A percentile compares a stretch with the other conserved stretches of the same genome.
Evolutionary conservation across 1,284 basidiomycete genomes (phyloP).

Genomic region (Inonotus obliquus): DNA sequence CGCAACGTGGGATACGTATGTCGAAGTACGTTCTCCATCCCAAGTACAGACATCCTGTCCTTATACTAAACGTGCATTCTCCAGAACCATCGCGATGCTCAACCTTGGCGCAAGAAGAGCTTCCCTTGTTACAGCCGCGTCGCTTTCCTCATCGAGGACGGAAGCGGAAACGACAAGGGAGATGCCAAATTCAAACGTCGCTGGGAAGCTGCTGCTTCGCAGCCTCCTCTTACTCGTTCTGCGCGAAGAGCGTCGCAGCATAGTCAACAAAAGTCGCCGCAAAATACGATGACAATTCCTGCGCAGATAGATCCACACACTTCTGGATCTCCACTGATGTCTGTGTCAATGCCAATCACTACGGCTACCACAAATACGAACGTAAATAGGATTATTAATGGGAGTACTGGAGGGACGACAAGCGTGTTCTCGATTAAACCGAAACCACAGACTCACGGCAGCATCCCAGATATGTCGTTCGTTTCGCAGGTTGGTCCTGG

Average conservation of each 20-base stretch:
- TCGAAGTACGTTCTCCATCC: background rate
- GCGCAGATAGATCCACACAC: too few relatives aligned
- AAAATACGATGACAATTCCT: too few relatives aligned
- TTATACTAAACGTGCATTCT: background rate
- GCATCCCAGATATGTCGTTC: background rate
- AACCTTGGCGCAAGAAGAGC: slow-evolving; percentile 14
- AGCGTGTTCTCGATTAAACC: background rate
- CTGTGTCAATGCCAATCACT: too few relatives aligned
- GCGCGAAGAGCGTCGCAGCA: too few relatives aligned
- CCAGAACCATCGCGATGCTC: slow-evolving; percentile 13
- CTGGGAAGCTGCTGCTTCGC: background rate
- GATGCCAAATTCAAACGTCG: background rate
- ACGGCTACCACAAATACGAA: too few relatives aligned
- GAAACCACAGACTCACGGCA: background rate
- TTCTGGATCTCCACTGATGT: too few relatives aligned
- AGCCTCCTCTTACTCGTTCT: background rate
- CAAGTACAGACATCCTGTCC: background rate
- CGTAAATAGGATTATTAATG: background rate
- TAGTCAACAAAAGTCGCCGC: too few relatives aligned
- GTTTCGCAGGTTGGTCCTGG: background rate
- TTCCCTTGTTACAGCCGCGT: slow-evolving; percentile 12
- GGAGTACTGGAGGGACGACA: background rate
- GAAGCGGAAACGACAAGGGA: background rate
- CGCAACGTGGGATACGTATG: slow-evolving; percentile 11
- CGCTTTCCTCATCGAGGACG: slow-evolving; percentile 8